Base-by-base conservation (phyloP, 2,329 filamentous ascomycete genomes). In the Arthrocladium fulminans region DNA sequence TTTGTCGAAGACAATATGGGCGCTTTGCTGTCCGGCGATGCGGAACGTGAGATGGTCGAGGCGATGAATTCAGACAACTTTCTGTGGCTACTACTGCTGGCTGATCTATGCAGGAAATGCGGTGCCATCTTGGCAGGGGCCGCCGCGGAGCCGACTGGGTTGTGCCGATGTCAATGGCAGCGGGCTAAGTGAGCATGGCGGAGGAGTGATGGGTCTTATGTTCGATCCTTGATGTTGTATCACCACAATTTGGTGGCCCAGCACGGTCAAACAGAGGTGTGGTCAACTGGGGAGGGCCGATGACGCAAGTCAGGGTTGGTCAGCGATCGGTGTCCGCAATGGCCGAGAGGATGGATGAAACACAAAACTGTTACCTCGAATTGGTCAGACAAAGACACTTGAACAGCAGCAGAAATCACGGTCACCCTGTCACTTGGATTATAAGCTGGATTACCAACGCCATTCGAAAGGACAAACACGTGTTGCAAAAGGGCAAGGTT, bases 1-100 rank as follows among this genome's bases (percentile, higher is more conserved):
- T 54, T 56, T 24, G 51, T 46, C n/a, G 49, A 50, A 10, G 56
- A 58, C 22, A 58, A 50, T 20, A 51, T 55, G 13, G 53, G 51
- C 15, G 50, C 35, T 45, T 52, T 46, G 19, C 51, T 50, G 40
- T 57, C 53, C 27, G 55, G 55, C 34, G 55, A 57, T 24, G 20
- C 15, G 2, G 44, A 20, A 15, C 44, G 32, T 19, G 44, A 47
- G 19, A 44, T 32, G n/a, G 22, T 47, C 3, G 32, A 15, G 17
- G 7, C 3, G 20, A 47, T 38, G 22, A 47, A 47, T 10, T 6
- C 13, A 27, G 32, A 34, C n/a, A 47, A 19, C 19, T 19, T 39
- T 24, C 44, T 24, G 22, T 47, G 44, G n/a, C 44, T 39, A 15
- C 15, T 17, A 25, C 44, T 47, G 44, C 44, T 47, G 4, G 44